A percentile compares a stretch with the other conserved stretches of the same genome.
These are phyloP conservation scores for Oryza brachyantha DNA, from an alignment of 176 grass and related monocot genomes.

Conservation along the genomic window DNA sequence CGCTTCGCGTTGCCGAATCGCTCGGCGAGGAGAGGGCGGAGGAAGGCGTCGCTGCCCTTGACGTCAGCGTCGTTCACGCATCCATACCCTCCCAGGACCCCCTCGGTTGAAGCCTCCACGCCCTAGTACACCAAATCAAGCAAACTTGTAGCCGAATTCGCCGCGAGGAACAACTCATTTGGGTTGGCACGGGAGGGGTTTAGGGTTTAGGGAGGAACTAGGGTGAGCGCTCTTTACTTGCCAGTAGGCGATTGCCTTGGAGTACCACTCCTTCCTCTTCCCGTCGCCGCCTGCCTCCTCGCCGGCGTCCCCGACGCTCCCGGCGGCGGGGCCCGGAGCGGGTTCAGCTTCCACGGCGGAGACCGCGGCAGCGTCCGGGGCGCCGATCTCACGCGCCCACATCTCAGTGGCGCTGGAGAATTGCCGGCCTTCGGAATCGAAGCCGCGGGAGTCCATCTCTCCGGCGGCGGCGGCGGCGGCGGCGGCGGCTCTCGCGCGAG, in stretches of 20 bases:
- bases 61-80: conserved; percentile 85
- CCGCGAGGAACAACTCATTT: background rate
- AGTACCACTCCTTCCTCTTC: conserved; percentile 82
- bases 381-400: conserved; percentile 80
- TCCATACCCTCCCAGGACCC: conserved; percentile 87
- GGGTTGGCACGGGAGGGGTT: background rate
- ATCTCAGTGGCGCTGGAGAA: conserved; percentile 86
- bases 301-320: conserved; percentile 9
- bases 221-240: conserved; percentile 51
- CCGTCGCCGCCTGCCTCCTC: conserved; percentile 23
- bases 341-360: conserved; percentile 5
- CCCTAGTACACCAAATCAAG: conserved; percentile 47
- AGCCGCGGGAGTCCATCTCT: conserved; percentile 66
- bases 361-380: background rate
- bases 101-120: conserved; percentile 90
- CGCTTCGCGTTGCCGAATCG: conserved; percentile 58
- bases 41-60: conserved; percentile 87
- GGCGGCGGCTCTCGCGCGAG: background rate
- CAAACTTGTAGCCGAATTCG: conserved; percentile 3
- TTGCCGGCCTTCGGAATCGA: conserved; percentile 68
- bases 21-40: conserved; percentile 60
- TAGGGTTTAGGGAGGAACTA: conserved; percentile 22
- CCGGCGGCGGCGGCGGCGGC: conserved; percentile 24
- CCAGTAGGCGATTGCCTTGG: conserved; percentile 96
- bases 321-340: background rate